A percentile compares a stretch with the other conserved stretches of the same genome.
These are phyloP conservation scores for Ceratobasidium sp. DNA, from an alignment of 1,284 basidiomycete species.

Conservation along the genomic window DNA sequence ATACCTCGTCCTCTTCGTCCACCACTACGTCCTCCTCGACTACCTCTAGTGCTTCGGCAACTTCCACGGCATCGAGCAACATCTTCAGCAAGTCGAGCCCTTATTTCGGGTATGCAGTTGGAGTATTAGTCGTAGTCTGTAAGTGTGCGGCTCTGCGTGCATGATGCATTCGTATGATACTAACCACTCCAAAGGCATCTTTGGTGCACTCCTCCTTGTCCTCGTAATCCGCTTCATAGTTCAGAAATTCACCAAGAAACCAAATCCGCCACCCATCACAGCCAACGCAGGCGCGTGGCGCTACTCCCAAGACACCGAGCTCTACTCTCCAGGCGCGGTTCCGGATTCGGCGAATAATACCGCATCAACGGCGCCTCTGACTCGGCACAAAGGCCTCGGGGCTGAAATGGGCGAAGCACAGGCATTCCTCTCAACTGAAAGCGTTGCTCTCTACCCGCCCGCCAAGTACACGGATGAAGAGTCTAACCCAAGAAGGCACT, in stretches of 20 bases:
- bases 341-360: neutral
- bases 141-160: too few relatives aligned
- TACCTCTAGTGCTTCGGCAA: constrained; percentile 43
- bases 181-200: neutral
- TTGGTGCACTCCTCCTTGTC: constrained; percentile 9
- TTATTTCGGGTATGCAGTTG: constrained; percentile 31
- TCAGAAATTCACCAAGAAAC: constrained; percentile 21
- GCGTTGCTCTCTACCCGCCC: constrained; percentile 9
- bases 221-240: constrained; percentile 16
- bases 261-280: neutral
- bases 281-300: constrained; percentile 15
- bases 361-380: neutral
- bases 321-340: neutral
- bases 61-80: neutral
- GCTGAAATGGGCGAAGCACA: constrained; percentile 20
- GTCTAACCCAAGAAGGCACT: neutral
- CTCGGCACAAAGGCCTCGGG: constrained; percentile 11
- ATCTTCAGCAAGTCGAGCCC: constrained; percentile 22
- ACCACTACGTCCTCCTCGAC: constrained; percentile 49
- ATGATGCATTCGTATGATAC: neutral
- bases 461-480: constrained; percentile 18
- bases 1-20: constrained; percentile 47
- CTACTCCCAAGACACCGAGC: constrained; percentile 14
- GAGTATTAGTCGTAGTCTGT: constrained; percentile 15
- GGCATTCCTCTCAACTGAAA: constrained; percentile 26